Conservation (phyloP, 805 yeast genomes). For the Yarrowia porcina region DNA sequence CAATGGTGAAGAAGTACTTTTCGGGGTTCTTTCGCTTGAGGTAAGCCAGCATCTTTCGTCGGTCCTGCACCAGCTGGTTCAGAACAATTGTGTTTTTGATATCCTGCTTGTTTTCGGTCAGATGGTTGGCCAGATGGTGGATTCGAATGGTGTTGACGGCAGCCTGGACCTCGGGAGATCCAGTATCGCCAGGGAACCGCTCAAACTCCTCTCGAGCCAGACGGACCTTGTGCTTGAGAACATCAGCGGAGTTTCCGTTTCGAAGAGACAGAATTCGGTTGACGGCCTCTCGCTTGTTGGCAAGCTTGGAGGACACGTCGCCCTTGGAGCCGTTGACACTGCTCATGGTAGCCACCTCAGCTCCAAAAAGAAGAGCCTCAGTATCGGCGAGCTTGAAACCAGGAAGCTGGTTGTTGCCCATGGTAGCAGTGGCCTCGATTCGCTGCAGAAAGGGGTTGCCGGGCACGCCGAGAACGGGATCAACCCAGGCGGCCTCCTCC, state of each 20-base stretch:
- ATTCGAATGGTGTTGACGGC: slow-evolving; percentile 82
- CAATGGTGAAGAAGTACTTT: slow-evolving; percentile 79
- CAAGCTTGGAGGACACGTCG: slow-evolving; percentile 43
- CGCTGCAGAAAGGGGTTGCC: slow-evolving; percentile 66
- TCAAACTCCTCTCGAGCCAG: slow-evolving; percentile 78
- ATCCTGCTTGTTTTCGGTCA: slow-evolving; percentile 69
- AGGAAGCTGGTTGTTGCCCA: slow-evolving; percentile 60
- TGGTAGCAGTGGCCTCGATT: slow-evolving; percentile 61
- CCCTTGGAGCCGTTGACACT: slow-evolving; percentile 34
- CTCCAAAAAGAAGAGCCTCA: slow-evolving; percentile 73
- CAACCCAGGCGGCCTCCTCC: slow-evolving; percentile 45
- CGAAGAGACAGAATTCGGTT: slow-evolving; percentile 68
- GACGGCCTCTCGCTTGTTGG: slow-evolving; percentile 60
- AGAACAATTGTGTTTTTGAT: slow-evolving; percentile 62
- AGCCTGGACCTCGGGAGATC: slow-evolving; percentile 94
- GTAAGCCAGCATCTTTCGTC: slow-evolving; percentile 80
- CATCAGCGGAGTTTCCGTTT: slow-evolving; percentile 62
- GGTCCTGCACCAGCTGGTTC: slow-evolving; percentile 80
- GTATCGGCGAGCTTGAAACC: slow-evolving; percentile 62
- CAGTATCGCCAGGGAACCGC: slow-evolving; percentile 85
- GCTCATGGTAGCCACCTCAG: slow-evolving; percentile 57
- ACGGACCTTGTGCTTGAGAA: slow-evolving; percentile 53
- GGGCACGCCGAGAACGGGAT: slow-evolving; percentile 79
- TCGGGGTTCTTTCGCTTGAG: slow-evolving; percentile 77
- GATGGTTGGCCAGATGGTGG: slow-evolving; percentile 71